Conservation (phyloP, 2,329 filamentous ascomycete species). For the Alternaria brassicicola region DNA sequence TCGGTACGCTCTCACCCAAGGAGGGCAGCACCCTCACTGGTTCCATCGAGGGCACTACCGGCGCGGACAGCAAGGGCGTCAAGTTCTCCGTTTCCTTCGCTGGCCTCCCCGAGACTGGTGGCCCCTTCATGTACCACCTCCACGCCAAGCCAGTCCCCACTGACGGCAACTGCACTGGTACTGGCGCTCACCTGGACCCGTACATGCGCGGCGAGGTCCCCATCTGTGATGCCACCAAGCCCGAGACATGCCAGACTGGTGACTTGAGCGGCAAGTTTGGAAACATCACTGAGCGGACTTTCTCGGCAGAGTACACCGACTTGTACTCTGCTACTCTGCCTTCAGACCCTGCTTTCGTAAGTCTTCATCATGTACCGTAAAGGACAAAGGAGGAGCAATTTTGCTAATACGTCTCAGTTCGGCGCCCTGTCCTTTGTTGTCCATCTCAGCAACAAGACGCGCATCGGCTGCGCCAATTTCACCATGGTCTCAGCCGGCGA, state of each 20-base stretch:
- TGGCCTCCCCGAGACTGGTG: slow-evolving; percentile 50
- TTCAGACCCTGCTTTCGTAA: slow-evolving; percentile 50
- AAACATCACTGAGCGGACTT: slow-evolving; percentile 42
- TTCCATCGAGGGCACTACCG: slow-evolving; percentile 42
- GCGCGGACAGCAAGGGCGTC: slow-evolving; percentile 48
- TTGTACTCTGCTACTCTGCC: slow-evolving; percentile 44
- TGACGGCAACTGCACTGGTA: slow-evolving; percentile 53
- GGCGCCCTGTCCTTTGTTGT: slow-evolving; percentile 62
- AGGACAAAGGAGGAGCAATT: neutral
- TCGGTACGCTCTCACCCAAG: slow-evolving; percentile 47
- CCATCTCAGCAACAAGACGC: slow-evolving; percentile 59
- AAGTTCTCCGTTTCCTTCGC: slow-evolving; percentile 49
- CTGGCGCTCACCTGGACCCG: slow-evolving; percentile 53
- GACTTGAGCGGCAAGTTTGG: slow-evolving; percentile 56
- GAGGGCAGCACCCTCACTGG: slow-evolving; percentile 44
- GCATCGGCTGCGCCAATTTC: slow-evolving; percentile 65
- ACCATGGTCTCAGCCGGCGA: slow-evolving; percentile 60
- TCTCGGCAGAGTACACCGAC: slow-evolving; percentile 43
- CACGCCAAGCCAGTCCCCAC: slow-evolving; percentile 51
- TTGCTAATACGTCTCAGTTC: slow-evolving; percentile 36
- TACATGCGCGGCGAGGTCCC: slow-evolving; percentile 50
- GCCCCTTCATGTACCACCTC: slow-evolving; percentile 57
- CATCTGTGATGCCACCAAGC: slow-evolving; percentile 45
- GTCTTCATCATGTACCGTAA: neutral
- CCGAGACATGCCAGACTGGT: slow-evolving; percentile 52